Conservation (phyloP, 768 basidiomycete genomes). For the Tylopilus balloui region DNA sequence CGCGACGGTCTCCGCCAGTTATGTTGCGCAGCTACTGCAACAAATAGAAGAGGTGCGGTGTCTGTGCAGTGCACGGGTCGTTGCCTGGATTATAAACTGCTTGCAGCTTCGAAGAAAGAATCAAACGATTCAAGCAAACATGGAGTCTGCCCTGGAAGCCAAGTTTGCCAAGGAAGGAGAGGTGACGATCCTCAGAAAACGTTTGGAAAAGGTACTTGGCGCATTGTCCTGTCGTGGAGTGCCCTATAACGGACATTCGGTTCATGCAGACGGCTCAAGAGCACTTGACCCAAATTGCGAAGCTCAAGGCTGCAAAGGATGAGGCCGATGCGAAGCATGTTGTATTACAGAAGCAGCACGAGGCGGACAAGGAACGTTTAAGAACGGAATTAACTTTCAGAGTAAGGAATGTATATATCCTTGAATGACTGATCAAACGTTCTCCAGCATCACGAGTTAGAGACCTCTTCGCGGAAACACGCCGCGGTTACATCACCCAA, state of each 20-base stretch:
- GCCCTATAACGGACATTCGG: not conserved
- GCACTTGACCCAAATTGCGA: conserved; percentile 53
- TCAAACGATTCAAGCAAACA: conserved; percentile 38
- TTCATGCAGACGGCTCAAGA: conserved; percentile 49
- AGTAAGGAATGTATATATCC: conserved; percentile 36
- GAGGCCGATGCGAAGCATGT: conserved; percentile 53
- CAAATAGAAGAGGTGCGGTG: conserved; percentile 47
- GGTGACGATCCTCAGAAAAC: conserved; percentile 59
- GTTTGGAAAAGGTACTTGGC: conserved; percentile 56
- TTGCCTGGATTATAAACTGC: conserved; percentile 7
- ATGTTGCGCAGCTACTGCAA: conserved; percentile 22
- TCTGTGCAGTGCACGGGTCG: conserved; percentile 4
- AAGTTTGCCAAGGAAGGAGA: conserved; percentile 66
- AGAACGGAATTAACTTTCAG: conserved; percentile 68
- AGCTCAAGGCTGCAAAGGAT: conserved; percentile 56
- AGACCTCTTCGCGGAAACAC: conserved; percentile 49
- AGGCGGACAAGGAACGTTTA: conserved; percentile 64
- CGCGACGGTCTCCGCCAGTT: not conserved
- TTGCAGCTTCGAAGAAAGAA: conserved; percentile 51
- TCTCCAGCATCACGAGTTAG: conserved; percentile 63
- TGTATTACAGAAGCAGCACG: conserved; percentile 56
- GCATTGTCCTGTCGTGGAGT: not conserved
- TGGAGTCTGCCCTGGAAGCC: conserved; percentile 46
- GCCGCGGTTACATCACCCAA: conserved; percentile 44
- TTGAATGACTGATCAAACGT: conserved; percentile 12